These are phyloP conservation scores for Spiraea crenata DNA, from an alignment of 331 rosid genomes.

Conservation along the genomic window DNA sequence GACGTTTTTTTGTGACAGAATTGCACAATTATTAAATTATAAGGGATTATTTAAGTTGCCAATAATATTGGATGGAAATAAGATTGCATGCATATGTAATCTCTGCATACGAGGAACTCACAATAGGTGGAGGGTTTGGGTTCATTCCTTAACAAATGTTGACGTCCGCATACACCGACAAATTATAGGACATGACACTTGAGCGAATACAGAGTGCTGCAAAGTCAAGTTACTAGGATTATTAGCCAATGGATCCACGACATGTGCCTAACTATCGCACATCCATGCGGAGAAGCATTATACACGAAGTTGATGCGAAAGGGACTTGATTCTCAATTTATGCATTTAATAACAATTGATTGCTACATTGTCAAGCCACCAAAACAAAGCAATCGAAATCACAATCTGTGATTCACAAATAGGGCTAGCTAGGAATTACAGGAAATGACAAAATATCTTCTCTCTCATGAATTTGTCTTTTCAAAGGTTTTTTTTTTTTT, in stretches of 20 bases:
- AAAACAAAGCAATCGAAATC: conserved; percentile 30
- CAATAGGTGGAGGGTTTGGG: not conserved
- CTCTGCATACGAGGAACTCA: no score
- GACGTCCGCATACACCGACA: not conserved
- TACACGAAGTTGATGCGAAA: not conserved
- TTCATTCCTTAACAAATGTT: not conserved
- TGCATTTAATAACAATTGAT: not conserved
- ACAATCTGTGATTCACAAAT: not conserved
- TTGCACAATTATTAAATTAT: no score
- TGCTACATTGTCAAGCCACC: not conserved
- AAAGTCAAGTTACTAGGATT: not conserved
- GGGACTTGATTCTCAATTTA: conserved; percentile 6
- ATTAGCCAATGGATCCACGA: conserved; percentile 1
- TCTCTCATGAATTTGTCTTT: not conserved
- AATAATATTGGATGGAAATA: no score
- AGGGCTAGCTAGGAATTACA: not conserved
- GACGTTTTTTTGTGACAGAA: no score
- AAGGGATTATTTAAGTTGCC: no score
- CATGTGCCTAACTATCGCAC: not conserved
- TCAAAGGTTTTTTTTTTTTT: no score
- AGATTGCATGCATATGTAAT: no score
- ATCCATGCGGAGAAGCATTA: not conserved
- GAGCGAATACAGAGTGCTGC: not conserved
- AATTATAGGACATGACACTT: not conserved
- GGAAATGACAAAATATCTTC: conserved; percentile 29